Conservation (phyloP, 2,329 filamentous ascomycete genomes). For the Teratosphaeria gauchensis region DNA sequence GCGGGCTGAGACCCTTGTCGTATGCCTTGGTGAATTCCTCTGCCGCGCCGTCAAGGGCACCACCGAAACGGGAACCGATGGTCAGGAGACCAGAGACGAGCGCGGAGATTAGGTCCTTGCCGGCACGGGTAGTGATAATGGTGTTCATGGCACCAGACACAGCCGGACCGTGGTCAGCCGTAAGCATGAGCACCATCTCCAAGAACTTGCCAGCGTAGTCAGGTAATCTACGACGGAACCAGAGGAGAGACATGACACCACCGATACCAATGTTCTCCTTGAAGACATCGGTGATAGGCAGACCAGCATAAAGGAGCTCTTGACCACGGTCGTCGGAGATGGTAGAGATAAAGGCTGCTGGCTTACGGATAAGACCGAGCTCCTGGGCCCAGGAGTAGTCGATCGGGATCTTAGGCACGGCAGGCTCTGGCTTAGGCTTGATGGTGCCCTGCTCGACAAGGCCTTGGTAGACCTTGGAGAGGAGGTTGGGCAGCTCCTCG, state of each 20-base stretch:
- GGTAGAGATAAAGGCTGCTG: slow-evolving; percentile 98
- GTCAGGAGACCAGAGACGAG: slow-evolving; percentile 94
- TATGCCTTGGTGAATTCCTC: slow-evolving; percentile 98
- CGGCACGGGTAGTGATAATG: slow-evolving; percentile 98
- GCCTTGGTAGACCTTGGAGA: slow-evolving; percentile 77
- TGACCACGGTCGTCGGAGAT: slow-evolving; percentile 99
- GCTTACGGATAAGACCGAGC: slow-evolving; percentile 98
- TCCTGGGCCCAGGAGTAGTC: slow-evolving; percentile 99
- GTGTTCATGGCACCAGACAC: slow-evolving; percentile 99
- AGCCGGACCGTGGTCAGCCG: slow-evolving; percentile 95
- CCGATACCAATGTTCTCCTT: slow-evolving; percentile 97
- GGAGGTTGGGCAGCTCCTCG: slow-evolving; percentile 75
- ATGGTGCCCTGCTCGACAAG: slow-evolving; percentile 79
- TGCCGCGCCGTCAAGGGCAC: slow-evolving; percentile 92
- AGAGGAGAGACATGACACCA: slow-evolving; percentile 98
- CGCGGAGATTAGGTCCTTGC: slow-evolving; percentile 94
- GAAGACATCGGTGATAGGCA: slow-evolving; percentile 99
- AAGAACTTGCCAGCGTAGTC: slow-evolving; percentile 97
- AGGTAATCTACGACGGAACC: slow-evolving; percentile 97
- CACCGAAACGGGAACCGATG: slow-evolving; percentile 96
- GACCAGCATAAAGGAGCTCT: slow-evolving; percentile 95
- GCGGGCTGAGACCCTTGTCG: slow-evolving; percentile 94
- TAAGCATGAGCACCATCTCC: slow-evolving; percentile 99
- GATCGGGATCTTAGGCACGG: slow-evolving; percentile 97
- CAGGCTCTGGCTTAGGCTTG: slow-evolving; percentile 75